Conservation (phyloP, 108 stramenopile species). For the Conticribra weissflogii region DNA sequence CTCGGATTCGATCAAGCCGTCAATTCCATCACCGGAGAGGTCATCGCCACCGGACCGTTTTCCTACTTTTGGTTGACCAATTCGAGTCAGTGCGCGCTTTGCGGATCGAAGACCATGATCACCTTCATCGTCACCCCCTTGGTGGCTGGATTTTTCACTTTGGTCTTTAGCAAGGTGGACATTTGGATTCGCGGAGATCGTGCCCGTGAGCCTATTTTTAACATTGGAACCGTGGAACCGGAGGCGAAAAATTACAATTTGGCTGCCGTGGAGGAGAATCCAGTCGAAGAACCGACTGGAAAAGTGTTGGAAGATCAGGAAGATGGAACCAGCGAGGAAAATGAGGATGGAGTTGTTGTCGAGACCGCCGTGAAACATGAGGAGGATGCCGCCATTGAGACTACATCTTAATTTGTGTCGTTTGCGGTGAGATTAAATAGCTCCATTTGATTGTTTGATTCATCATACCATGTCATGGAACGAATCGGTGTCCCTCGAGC, state of each 20-base stretch:
- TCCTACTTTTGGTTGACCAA: conserved; percentile 83
- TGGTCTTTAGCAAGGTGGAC: conserved; percentile 68
- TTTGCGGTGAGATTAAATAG: too few species aligned
- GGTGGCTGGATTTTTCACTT: conserved; percentile 49
- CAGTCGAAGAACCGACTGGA: neutral
- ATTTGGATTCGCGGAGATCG: conserved; percentile 64
- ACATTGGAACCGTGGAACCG: conserved; percentile 5
- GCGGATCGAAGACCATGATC: conserved; percentile 74
- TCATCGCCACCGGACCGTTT: conserved; percentile 51
- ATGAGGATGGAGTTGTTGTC: conserved; percentile 3
- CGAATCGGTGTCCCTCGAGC: too few species aligned
- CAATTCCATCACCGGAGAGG: conserved; percentile 46
- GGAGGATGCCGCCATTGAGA: conserved; percentile 14
- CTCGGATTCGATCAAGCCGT: conserved; percentile 61
- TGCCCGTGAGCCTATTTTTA: conserved; percentile 58
- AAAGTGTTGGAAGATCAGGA: conserved; percentile 20
- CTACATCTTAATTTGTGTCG: neutral
- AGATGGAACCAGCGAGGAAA: conserved; percentile 19
- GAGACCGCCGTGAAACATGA: neutral
- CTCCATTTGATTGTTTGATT: neutral
- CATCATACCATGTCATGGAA: neutral
- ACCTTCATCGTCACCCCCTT: conserved; percentile 79
- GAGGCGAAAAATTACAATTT: conserved; percentile 35
- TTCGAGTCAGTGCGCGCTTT: conserved; percentile 69
- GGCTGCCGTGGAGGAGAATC: conserved; percentile 17